Base-by-base conservation (phyloP, 129 eudicot species). In the Saussurea involucrata region DNA sequence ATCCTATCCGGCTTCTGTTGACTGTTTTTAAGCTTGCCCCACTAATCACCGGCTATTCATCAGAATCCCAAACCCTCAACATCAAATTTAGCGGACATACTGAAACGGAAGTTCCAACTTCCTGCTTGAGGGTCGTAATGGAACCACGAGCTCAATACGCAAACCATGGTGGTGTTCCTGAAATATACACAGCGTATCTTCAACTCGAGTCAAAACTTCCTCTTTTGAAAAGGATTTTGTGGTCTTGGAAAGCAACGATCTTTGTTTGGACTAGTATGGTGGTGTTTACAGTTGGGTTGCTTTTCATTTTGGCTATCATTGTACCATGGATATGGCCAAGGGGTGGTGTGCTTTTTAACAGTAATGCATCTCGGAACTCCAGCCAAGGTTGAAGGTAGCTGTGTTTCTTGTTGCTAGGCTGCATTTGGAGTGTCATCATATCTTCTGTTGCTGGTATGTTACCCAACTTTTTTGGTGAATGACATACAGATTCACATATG, bases 91-190 rank as follows among this genome's bases (percentile, higher is more conserved):
- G 31, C 20, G 86, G 84, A n/a, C 85, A 80, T 13, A 88, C 76
- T 0, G 96, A 90, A 86, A 87, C 84, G 10, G n/a, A 66, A 15
- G 85, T 76, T 6, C 93, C 96, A 69, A 90, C 91, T 21, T 82
- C 88, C 17, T 68, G 85, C 27, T 81, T 86, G 65, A 75, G 83
- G 68, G 89, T 90, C 53, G 81, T 73, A 0, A 86, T 90, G 5
- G 91, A 84, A 76, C 89, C 88, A 57, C 84, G 96, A 31, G 92
- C 96, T 17, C 87, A 75, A 32, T 86, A 79, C 65, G 77, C 89
- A 78, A 42, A 37, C 0, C 77, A 84, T 32, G 87, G 83, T 0
- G 96, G 96, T 15, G 63, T 80, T 63, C 96, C 96, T 2, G 87
- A 90, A 78, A 75, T 90, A 21, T 90, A 90, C 57, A 57, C 89